These are phyloP conservation scores for Hamamelis virginiana DNA, from an alignment of 164 flowering plant genomes.

Conservation along the genomic window DNA sequence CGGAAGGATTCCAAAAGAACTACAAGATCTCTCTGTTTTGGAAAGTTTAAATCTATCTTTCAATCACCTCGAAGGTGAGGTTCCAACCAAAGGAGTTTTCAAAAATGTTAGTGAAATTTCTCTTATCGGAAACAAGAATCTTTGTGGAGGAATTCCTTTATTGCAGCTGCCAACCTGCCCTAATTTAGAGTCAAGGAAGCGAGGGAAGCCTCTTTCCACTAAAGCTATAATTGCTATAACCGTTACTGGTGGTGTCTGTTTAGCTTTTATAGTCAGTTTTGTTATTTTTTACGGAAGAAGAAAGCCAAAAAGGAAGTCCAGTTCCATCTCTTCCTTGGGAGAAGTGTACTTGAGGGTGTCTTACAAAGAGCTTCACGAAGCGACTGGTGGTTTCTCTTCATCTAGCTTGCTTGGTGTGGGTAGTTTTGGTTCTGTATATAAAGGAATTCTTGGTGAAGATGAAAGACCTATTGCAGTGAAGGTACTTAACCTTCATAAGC, in stretches of 20 bases:
- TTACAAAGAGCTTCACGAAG: constrained; percentile 10
- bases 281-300: neutral
- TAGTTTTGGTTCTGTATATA: neutral
- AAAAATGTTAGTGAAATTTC: constrained; percentile 14
- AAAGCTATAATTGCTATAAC: neutral
- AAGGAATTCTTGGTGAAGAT: too few relatives aligned
- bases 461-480: too few relatives aligned
- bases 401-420: constrained; percentile 10
- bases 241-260: too few relatives aligned
- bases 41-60: constrained; percentile 10
- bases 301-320: neutral
- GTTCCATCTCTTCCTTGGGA: neutral
- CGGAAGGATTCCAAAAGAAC: constrained; percentile 13
- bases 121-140: constrained; percentile 3
- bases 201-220: neutral
- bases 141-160: constrained; percentile 14
- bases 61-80: constrained; percentile 13
- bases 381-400: constrained; percentile 13
- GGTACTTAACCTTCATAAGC: too few relatives aligned
- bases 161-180: constrained; percentile 5
- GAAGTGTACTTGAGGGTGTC: constrained; percentile 4
- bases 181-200: neutral
- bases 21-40: neutral
- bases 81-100: constrained; percentile 15
- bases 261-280: neutral